Evolutionary conservation across 352 stramenopile genomes (phyloP), one percentile per base, ranked within the genome.

Genomic region (Pythium pectinolyticum): DNA sequence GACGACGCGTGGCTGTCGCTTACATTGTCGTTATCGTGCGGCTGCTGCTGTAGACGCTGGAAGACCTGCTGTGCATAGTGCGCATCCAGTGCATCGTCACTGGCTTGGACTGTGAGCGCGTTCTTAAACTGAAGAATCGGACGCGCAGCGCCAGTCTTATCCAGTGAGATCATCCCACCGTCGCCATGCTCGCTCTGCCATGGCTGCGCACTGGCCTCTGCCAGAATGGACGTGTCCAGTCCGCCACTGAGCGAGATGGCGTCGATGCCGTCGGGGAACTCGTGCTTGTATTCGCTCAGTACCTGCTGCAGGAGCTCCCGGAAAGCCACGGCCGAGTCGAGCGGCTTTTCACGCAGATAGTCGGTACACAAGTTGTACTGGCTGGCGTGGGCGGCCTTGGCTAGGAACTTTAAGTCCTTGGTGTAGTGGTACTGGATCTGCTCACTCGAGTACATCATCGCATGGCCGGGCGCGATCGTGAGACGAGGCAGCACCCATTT

Each of bases 361-460:
- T 92, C 81, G 1, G 74, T 70, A 30, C 68, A 72, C 2, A 73
- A 28, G 30, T 75, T 67, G 12, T 69, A 41, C 20, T 69, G 39
- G 6, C 75, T 66, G 34, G 80, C 77, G 14, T 57, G 45, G 11
- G 80, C 69, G 25, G 80, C 61, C 8, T 70, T 64, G 15, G 68
- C 60, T 25, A 89, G 71, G 22, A 80, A 77, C 22, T 59, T 54
- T 28, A 84, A 25, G 25, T 88, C 80, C 19, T 90, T 92, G 31
- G 79, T 85, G 69, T 92, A 90, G 24, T 92, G 83, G 43, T 90
- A 92, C 59, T 89, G 46, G 17, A 76, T 82, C 65, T 92, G 83
- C 49, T 86, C 78, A 19, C 57, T 62, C 24, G 74, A 74, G 64
- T 92, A 90, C 79, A 82, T 86, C 41, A 74, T 71, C 10, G 63